Base-by-base conservation (phyloP, 345 rosid genomes). In the Syzygium aqueum region DNA sequence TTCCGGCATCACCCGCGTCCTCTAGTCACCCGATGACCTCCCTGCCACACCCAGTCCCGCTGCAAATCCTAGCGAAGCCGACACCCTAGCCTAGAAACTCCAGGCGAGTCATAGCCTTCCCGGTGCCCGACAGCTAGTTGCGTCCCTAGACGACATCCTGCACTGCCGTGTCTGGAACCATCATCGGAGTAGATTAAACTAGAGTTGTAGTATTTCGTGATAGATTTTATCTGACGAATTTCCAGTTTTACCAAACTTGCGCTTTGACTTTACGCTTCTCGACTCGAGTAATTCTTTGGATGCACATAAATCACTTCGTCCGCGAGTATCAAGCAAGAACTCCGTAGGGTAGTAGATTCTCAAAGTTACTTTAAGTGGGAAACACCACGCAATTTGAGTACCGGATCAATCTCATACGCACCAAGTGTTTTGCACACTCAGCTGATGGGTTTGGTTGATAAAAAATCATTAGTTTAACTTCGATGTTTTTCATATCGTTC, bases 391-490 rank as follows among this genome's bases (percentile, higher is more conserved):
- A 43, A 30, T 40, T 30, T 1, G 1, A 65, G 7, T 16, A 30
- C 2, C 22, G 16, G 40, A 65, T 65, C 77, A 8, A 33, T 65
- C 2, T 30, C 19, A 61, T 61, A 17, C 4, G 17, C 77, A 30
- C 33, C 9, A 28, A 14, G 0, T 7, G 22, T 14, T 14, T 7
- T 13, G 77, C 77, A 5, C 77, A 0, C 77, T 14, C 15, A 14
- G 40, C 77, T 28, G 21, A 17, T 30, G 40, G 22, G 22, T 28
- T 28, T 14, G 40, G 77, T 63, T 13, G 77, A 0, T 63, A 15
- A 28, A 63, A 63, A 33, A 37, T 7, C 0, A 3, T 63, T 0
- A 0, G 4, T n/a, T n/a, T 63, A 28, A 14, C 10, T 14, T 63
- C 37, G 21, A 65, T 65, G 17, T 65, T 65, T 65, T 65, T 65